These are phyloP conservation scores for Fusarium sp. DNA, from an alignment of 2,329 filamentous ascomycete species.

Conservation along the genomic window DNA sequence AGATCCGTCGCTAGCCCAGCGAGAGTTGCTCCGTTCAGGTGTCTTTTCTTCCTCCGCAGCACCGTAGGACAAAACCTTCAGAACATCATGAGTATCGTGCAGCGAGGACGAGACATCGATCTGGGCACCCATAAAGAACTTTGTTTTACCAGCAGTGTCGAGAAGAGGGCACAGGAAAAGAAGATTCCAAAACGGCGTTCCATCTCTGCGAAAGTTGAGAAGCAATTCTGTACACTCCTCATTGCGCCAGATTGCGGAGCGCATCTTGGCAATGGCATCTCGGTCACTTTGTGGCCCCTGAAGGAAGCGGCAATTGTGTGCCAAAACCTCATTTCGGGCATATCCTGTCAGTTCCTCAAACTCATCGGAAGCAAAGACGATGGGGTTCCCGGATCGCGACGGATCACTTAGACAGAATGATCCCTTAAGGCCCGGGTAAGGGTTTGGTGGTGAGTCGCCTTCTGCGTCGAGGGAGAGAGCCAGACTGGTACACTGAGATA, in stretches of 20 bases:
- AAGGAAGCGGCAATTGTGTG: slow-evolving; percentile 59
- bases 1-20: slow-evolving; percentile 24
- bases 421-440: slow-evolving; percentile 63
- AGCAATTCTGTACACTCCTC: slow-evolving; percentile 59
- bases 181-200: slow-evolving; percentile 64
- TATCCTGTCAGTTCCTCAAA: slow-evolving; percentile 63
- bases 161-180: slow-evolving; percentile 62
- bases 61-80: slow-evolving; percentile 57
- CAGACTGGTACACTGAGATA: slow-evolving; percentile 54
- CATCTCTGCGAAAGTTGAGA: slow-evolving; percentile 60
- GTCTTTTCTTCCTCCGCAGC: slow-evolving; percentile 33
- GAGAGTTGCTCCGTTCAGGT: slow-evolving; percentile 1
- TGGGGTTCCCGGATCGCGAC: slow-evolving; percentile 57
- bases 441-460: slow-evolving; percentile 40
- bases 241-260: slow-evolving; percentile 49
- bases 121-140: slow-evolving; percentile 64
- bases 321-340: slow-evolving; percentile 54
- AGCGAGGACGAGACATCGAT: slow-evolving; percentile 65
- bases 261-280: slow-evolving; percentile 51
- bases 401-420: slow-evolving; percentile 67
- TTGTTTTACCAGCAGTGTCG: slow-evolving; percentile 55
- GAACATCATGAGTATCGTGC: slow-evolving; percentile 57
- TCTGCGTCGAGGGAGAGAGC: slow-evolving; percentile 51
- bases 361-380: slow-evolving; percentile 58
- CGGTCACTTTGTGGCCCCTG: slow-evolving; percentile 57